Evolutionary conservation across 1,139 yeast species (phyloP), one percentile per base, ranked within the genome.

Genomic region (Blastobotrys raffinosifermentans): DNA sequence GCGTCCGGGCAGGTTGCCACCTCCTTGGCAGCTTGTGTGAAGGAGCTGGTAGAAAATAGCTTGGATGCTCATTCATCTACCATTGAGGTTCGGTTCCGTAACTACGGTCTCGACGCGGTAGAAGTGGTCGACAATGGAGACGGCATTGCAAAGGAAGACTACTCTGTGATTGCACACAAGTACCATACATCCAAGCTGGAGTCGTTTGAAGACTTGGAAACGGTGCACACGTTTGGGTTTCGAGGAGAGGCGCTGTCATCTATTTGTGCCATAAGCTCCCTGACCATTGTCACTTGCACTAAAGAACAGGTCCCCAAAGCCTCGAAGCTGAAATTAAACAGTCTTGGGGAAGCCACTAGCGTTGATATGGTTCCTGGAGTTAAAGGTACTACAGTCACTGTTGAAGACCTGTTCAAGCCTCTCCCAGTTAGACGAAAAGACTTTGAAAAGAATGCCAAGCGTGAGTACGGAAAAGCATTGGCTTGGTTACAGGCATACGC

Each of bases 1-100:
- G 86, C 96, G 0, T 85, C 96, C 0, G 96, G 96, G 0, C 97
- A 91, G 58, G 97, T 91, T 14, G 83, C 91, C 17, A 74, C 80
- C 5, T 95, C 85, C 51, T 61, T 91, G 26, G 67, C 75, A 0
- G 75, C 89, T 1, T 82, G 85, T 0, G 77, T 82, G 22, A 91
- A 91, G 55, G 98, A 91, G 57, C 63, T 89, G 8, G 69, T 91
- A 2, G 98, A 91, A 53, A 91, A 91, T 55, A 66, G 94, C 30
- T 65, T 91, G 7, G 97, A 89, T 60, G 94, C 96, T 0, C 58
- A 68, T 19, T 73, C 94, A 17, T 67, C 75, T 1, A 72, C 73
- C 34, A 67, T 91, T 18, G 94, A 85, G 35, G 63, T 89, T 6
- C 63, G 63, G 11, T 76, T 87, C 49, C 69, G 67, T 48, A 77